Conservation (phyloP, 208 protist genomes). For the Angomonas deanei region DNA sequence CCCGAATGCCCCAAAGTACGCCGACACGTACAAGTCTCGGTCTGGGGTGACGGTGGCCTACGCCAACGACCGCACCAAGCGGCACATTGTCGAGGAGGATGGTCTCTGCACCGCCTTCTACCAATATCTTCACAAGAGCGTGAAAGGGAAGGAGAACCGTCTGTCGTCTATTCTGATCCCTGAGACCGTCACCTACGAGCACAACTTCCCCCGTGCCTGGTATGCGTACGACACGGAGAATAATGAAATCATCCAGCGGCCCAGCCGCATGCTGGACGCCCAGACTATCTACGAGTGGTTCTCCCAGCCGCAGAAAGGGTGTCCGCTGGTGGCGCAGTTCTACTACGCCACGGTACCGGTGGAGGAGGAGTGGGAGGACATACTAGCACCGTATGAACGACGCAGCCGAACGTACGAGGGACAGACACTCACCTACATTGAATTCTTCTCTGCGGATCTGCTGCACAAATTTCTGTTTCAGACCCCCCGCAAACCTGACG, state of each 20-base stretch:
- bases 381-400: conserved; percentile 16
- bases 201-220: conserved; percentile 92
- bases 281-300: conserved; percentile 81
- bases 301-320: conserved; percentile 24
- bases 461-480: conserved; percentile 81
- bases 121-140: conserved; percentile 81
- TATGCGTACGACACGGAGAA: conserved; percentile 85
- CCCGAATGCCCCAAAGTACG: conserved; percentile 39
- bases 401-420: conserved; percentile 13
- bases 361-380: conserved; percentile 33
- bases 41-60: conserved; percentile 65
- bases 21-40: conserved; percentile 39
- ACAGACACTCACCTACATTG: conserved; percentile 67
- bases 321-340: conserved; percentile 85
- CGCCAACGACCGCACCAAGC: conserved; percentile 64
- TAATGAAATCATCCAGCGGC: conserved; percentile 73
- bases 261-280: conserved; percentile 79
- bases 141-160: conserved; percentile 66
- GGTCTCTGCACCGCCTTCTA: conserved; percentile 76
- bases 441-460: conserved; percentile 76
- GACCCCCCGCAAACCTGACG: conserved; percentile 74
- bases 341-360: conserved; percentile 52
- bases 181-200: conserved; percentile 90
- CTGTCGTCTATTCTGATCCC: conserved; percentile 62
- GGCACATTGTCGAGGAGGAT: conserved; percentile 82